Evolutionary conservation across 2,329 filamentous ascomycete species (phyloP), one percentile per base, ranked within the genome.

Genomic region (Ascochyta clinopodiicola): DNA sequence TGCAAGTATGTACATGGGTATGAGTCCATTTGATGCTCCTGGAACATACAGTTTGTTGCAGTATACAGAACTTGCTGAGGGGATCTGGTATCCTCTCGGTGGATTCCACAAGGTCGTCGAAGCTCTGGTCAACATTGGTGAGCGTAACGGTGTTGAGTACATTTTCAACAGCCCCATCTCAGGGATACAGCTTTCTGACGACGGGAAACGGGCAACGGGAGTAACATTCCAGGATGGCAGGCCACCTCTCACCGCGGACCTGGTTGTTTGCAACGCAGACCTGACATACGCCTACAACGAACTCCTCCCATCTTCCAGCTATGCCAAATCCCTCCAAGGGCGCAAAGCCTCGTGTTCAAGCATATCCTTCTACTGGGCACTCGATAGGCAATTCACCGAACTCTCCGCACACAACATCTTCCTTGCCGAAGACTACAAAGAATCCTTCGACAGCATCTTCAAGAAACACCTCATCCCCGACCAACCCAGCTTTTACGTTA

Each of bases 1-100:
- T 73, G 88, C 85, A 21, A 91, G 87, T 64, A 92, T 92, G 89
- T 92, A 92, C 68, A 89, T 92, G 86, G 89, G 89, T 0, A 92
- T 92, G 89, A 87, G 82, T 50, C 89, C 89, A 0, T 92, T 89
- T 68, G 87, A 90, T 68, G 88, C 89, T 0, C 89, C 89, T 0
- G 88, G 86, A 3, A 91, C 89, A 2, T 92, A 92, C 75, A 87
- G 83, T 44, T 73, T 92, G 56, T 77, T 92, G 46, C 89, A 91
- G 73, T 92, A 91, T 70, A 89, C 89, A 0, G 89, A 92, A 75
- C 75, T 91, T 29, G 86, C 87, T 0, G 88, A 92, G 76, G 89
- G 89, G 0, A 90, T 92, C 38, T 89, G 88, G 86, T 92, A 90
- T 75, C 88, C 88, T 0, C 80, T 82, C 21, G 89, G 88, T 2